Evolutionary conservation across 495 filamentous ascomycete species (phyloP), one percentile per base, ranked within the genome.

Genomic region (Hypoxylon cercidicola): DNA sequence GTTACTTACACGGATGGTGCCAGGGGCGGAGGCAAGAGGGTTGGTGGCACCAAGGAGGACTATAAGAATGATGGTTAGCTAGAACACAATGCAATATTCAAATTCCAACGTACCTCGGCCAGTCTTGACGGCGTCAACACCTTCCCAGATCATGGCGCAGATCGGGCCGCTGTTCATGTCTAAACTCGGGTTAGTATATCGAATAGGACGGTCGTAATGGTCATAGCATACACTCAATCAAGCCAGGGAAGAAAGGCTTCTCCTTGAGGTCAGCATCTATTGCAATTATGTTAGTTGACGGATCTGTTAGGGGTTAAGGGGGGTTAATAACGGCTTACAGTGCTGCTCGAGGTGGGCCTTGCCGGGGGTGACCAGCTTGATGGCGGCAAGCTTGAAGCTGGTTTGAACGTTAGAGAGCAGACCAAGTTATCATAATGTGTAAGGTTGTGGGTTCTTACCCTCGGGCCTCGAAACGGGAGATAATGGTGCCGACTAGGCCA

Each of bases 61-160:
- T 91, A 65, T 37, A 34, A 63, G 52, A 34, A 35, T 32, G 46
- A 72, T 55, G 9, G 56, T 74, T 59, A 74, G 66, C 30, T 23
- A n/a, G 40, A 32, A 7, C 13, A 35, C 37, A 16, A 39, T 46
- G 1, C 41, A 16, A 25, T n/a, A 16, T 40, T 46, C 34, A 34
- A 30, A 19, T 12, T 30, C 39, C 1, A 25, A 79, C 86, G 61
- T 88, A 90, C 88, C 79, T 77, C 95, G 95, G 78, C 95, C 95
- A 71, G 93, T 97, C 89, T 99, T 99, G 85, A 97, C 93, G 76
- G 87, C 95, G 70, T 97, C 93, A 83, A 88, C 89, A 71, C 95
- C 95, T 80, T 98, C 92, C 95, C 95, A 99, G 78, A 99, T 89
- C 94, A 97, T 99, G 79, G 95, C 95, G 84, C 85, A 88, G 84